These are phyloP conservation scores for Trypanosoma caninum DNA, from an alignment of 208 protist genomes.

Conservation along the genomic window DNA sequence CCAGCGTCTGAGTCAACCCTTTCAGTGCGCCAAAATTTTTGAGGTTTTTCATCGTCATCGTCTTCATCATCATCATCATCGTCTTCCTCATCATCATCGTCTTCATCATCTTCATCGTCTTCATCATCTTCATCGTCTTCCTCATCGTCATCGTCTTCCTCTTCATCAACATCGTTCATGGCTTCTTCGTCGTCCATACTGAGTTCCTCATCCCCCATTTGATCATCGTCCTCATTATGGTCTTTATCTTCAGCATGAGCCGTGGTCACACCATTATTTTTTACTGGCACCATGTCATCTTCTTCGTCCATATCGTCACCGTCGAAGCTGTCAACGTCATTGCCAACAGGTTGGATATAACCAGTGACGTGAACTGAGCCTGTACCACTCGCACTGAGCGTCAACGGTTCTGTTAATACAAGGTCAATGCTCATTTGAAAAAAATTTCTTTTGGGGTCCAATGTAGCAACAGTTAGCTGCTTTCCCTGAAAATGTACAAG, in stretches of 20 bases:
- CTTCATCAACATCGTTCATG: conserved; percentile 32
- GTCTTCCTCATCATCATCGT: conserved; percentile 47
- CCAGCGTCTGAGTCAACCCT: conserved; percentile 46
- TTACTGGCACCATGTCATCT: conserved; percentile 19
- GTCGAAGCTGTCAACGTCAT: conserved; percentile 52
- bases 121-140: conserved; percentile 34
- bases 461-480: conserved; percentile 85
- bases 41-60: conserved; percentile 40
- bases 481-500: conserved; percentile 79
- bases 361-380: conserved; percentile 80
- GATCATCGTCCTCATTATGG: conserved; percentile 33
- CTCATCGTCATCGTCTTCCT: conserved; percentile 39
- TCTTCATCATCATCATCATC: conserved; percentile 56
- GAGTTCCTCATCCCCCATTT: conserved; percentile 33
- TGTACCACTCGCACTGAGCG: conserved; percentile 66
- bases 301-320: conserved; percentile 42
- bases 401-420: conserved; percentile 73
- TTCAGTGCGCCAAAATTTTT: conserved; percentile 80
- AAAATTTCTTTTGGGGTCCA: conserved; percentile 77
- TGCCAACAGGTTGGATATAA: conserved; percentile 81
- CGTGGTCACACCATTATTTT: conserved; percentile 11
- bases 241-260: conserved; percentile 35
- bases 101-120: conserved; percentile 35
- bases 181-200: conserved; percentile 32
- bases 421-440: conserved; percentile 87